phyloP scores from a whole-genome alignment of 2,329 filamentous ascomycete genomes.

The Talaromyces sp. region DNA sequence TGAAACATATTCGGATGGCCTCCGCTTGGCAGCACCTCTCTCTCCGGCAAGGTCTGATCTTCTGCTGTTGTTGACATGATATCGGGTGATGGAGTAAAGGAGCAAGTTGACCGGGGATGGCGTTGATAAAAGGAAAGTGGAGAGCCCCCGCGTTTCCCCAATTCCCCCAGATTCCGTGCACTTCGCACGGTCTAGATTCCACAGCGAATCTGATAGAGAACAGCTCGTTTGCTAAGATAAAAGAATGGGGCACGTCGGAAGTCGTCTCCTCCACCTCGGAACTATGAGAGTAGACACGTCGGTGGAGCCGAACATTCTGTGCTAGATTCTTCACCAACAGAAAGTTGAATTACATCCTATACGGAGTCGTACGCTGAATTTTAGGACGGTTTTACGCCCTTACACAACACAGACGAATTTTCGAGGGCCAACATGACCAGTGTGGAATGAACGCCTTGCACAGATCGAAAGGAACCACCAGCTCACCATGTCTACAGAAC shows the following conservation, averaged over 20 bases:
- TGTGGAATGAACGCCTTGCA: neutral
- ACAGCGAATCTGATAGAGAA: no score
- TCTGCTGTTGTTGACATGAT: neutral
- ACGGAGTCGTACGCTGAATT: no score
- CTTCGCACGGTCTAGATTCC: no score
- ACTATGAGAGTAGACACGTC: no score
- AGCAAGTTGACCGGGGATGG: neutral
- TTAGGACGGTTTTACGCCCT: no score
- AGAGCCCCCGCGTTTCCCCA: neutral
- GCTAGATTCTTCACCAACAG: neutral
- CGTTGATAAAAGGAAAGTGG: neutral
- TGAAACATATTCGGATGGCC: constrained; percentile 15
- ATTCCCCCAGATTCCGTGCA: neutral
- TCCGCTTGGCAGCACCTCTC: neutral
- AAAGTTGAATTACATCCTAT: no score
- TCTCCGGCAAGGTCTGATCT: neutral
- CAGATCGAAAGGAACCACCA: neutral
- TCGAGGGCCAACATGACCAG: neutral
- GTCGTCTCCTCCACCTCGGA: neutral
- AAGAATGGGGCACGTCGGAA: neutral
- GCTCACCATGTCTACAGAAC: neutral
- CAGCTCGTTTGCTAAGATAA: no score
- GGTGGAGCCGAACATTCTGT: neutral
- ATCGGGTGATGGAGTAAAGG: neutral
- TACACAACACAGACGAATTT: no score